Base-by-base conservation (phyloP, 495 filamentous ascomycete genomes). In the Lepraria neglecta region DNA sequence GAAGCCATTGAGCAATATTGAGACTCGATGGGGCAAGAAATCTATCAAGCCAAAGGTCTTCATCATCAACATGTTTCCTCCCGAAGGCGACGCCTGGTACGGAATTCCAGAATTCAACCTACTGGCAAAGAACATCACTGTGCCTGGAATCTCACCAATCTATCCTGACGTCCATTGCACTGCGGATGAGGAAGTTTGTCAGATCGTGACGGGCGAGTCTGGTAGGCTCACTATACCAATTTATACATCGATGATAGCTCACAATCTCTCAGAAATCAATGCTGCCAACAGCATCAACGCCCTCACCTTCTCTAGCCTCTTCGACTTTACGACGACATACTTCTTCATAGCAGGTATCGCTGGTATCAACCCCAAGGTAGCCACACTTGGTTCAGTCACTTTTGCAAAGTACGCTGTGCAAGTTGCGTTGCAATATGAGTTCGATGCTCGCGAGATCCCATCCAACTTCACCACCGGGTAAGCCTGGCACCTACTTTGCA, bases 281-380 rank as follows among this genome's bases (percentile, higher is more conserved):
- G 87, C 88, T 7, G 87, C 87, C 4, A 68, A 76, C 6, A 84
- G 84, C 11, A 77, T 86, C 51, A 76, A 76, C 17, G 76, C 86
- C 0, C 72, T 90, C 14, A 72, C 81, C 31, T 78, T 82, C 52
- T 87, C 82, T 0, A 64, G 73, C 12, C 69, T 75, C n/a, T 90
- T 91, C 71, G 77, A 90, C 70, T 75, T 91, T 15, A 78, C 70
- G 1, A 71, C 76, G 38, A 87, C 86, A 31, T 91, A 90, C 67
- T 89, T 88, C 74, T 67, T 90, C 53, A 69, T 88, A 31, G 84
- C 80, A 4, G 88, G 88, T 4, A 90, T 91, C 60, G 87, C 85
- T 7, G 87, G 88, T 27, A 74, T 90, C 53, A 89, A 81, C 68
- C 88, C 88, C 3, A 80, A 87, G 67, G 70, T 79, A 9, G 82